Conservation (phyloP, 192 early-diverging fungal genomes). For the Coemansia sp. region DNA sequence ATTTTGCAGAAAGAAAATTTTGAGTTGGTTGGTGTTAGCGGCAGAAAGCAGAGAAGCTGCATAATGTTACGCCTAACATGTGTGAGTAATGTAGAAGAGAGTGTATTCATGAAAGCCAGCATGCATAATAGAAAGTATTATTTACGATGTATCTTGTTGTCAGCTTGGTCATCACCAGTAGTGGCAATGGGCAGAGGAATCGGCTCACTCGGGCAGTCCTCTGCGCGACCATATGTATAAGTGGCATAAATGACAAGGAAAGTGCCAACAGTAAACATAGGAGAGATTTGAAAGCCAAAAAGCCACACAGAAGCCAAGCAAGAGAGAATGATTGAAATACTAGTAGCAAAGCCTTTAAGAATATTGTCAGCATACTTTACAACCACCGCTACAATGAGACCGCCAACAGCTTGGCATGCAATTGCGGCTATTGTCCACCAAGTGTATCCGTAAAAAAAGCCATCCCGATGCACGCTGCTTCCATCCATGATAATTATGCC, state of each 20-base stretch:
- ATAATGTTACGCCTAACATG: no score
- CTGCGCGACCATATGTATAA: constrained; percentile 63
- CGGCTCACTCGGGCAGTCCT: neutral
- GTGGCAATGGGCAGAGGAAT: constrained; percentile 2
- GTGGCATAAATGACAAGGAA: constrained; percentile 73
- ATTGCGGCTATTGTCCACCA: constrained; percentile 80
- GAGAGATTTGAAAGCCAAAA: constrained; percentile 78
- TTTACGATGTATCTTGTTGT: no score
- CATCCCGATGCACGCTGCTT: constrained; percentile 61
- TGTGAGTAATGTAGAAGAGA: no score
- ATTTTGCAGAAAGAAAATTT: no score
- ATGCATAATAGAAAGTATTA: no score
- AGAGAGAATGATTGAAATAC: constrained; percentile 92
- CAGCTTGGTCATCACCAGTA: neutral
- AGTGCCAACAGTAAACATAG: constrained; percentile 71
- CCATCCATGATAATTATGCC: constrained; percentile 81
- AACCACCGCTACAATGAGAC: constrained; percentile 91
- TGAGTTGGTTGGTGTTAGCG: no score
- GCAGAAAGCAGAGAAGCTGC: no score
- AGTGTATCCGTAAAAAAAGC: constrained; percentile 93
- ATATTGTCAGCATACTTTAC: constrained; percentile 99
- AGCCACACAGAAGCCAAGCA: constrained; percentile 77
- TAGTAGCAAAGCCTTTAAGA: constrained; percentile 98
- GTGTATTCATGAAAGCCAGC: no score
- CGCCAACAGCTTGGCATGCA: constrained; percentile 84